Conservation (phyloP, 305 asterid genomes). For the Rubia peregrina region DNA sequence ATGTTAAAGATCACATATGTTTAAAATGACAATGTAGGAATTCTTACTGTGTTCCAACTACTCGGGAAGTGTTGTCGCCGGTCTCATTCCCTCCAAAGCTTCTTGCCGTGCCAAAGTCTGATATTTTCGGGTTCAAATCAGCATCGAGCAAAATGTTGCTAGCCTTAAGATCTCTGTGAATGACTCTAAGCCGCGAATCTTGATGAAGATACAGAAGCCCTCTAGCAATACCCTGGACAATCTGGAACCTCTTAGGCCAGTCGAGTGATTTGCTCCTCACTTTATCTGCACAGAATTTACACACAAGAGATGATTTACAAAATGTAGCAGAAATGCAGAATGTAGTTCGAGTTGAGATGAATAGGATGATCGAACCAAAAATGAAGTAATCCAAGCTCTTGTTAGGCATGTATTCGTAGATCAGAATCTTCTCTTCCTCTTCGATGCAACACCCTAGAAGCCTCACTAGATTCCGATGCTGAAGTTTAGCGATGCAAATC, state of each 20-base stretch:
- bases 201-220: slow-evolving; percentile 9
- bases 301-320: background rate
- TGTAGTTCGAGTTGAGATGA: background rate
- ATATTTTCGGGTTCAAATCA: slow-evolving; percentile 47
- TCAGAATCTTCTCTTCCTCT: slow-evolving; percentile 29
- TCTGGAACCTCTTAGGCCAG: slow-evolving; percentile 12
- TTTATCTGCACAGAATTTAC: background rate
- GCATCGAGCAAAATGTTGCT: slow-evolving; percentile 38
- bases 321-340: slow-evolving; percentile 4
- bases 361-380: background rate
- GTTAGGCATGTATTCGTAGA: slow-evolving; percentile 42
- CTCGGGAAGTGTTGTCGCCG: slow-evolving; percentile 30
- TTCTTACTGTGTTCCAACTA: slow-evolving; percentile 51
- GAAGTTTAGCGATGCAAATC: slow-evolving; percentile 32
- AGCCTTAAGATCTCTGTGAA: background rate
- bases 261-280: slow-evolving; percentile 9
- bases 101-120: slow-evolving; percentile 35
- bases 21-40: no score
- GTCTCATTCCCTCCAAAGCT: slow-evolving; percentile 33
- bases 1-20: background rate
- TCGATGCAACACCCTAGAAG: slow-evolving; percentile 39
- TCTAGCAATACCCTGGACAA: slow-evolving; percentile 8
- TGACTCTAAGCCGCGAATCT: slow-evolving; percentile 2
- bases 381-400: slow-evolving; percentile 30
- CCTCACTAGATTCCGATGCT: slow-evolving; percentile 38